phyloP scores from a whole-genome alignment of 2,329 filamentous ascomycete species.

The Xylariaceae sp. region DNA sequence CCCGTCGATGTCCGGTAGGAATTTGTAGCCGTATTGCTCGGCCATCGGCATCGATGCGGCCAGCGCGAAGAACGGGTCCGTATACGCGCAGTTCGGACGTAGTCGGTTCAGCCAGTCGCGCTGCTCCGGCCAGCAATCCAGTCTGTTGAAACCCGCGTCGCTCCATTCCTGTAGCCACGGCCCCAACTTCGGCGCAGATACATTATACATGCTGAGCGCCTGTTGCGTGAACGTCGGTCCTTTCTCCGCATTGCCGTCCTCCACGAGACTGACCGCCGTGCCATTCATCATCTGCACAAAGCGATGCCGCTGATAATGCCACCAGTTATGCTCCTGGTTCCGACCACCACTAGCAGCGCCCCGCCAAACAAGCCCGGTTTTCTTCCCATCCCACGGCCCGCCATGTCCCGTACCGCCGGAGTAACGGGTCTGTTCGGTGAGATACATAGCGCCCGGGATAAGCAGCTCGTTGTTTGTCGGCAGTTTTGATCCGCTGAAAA shows the following conservation, averaged over 20 bases:
- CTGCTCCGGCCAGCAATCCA: constrained; percentile 27
- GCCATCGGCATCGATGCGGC: constrained; percentile 28
- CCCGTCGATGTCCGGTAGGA: constrained; percentile 56
- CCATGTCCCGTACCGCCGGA: constrained; percentile 51
- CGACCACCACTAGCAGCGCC: constrained; percentile 59
- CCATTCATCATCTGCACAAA: constrained; percentile 64
- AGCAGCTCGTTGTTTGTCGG: constrained; percentile 56
- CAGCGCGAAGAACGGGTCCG: constrained; percentile 21
- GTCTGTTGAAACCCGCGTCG: constrained; percentile 28
- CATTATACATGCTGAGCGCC: constrained; percentile 37
- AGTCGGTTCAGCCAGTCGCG: constrained; percentile 10
- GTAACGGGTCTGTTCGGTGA: constrained; percentile 53
- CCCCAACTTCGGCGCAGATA: constrained; percentile 31
- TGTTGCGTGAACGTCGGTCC: constrained; percentile 48
- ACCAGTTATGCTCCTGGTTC: constrained; percentile 52
- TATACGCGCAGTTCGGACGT: constrained; percentile 23
- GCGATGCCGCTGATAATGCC: constrained; percentile 64
- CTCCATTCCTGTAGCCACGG: constrained; percentile 25
- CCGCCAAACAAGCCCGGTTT: constrained; percentile 54
- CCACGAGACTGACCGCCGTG: constrained; percentile 42
- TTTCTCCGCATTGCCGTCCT: constrained; percentile 38
- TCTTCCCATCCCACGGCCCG: constrained; percentile 53
- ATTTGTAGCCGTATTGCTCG: constrained; percentile 44
- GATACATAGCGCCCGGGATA: constrained; percentile 59
- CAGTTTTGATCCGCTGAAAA: constrained; percentile 56